These are phyloP conservation scores for Ehretia macrophylla DNA, from an alignment of 257 asterid genomes.

Conservation along the genomic window DNA sequence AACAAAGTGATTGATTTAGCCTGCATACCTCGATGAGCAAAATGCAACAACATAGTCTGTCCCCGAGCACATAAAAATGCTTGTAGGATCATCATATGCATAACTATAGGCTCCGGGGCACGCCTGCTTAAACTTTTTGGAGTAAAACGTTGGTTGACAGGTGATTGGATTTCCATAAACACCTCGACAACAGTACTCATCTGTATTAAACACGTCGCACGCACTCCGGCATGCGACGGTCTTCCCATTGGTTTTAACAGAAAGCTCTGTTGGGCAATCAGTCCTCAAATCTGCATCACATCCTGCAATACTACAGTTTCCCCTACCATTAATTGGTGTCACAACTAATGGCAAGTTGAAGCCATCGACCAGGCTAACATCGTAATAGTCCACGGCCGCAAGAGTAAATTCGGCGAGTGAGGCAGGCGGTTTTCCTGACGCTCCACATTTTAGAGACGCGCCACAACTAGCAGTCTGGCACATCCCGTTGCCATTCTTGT, in stretches of 20 bases:
- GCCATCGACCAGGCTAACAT: constrained; percentile 92
- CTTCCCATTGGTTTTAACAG: constrained; percentile 45
- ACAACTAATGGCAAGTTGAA: constrained; percentile 71
- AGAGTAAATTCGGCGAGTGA: constrained; percentile 88
- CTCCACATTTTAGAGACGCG: constrained; percentile 29
- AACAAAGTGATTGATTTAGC: too few species aligned
- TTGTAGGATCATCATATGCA: constrained; percentile 88
- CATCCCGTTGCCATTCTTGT: constrained; percentile 59
- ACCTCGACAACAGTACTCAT: constrained; percentile 86
- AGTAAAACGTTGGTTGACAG: constrained; percentile 74
- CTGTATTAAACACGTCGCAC: constrained; percentile 78
- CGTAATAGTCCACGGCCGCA: constrained; percentile 58
- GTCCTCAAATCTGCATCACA: constrained; percentile 62
- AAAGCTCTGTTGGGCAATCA: constrained; percentile 63
- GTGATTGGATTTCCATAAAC: constrained; percentile 64
- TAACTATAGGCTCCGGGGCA: constrained; percentile 89
- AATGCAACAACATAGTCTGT: constrained; percentile 70
- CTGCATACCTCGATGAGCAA: constrained; percentile 65
- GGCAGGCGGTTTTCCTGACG: constrained; percentile 66
- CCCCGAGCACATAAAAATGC: constrained; percentile 66
- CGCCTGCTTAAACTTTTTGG: constrained; percentile 60
- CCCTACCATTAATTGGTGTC: constrained; percentile 63
- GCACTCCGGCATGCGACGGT: constrained; percentile 78
- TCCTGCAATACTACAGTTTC: constrained; percentile 79
- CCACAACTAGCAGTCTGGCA: constrained; percentile 86